Conservation (phyloP, 768 basidiomycete genomes). For the Lentinus tigrinus region DNA sequence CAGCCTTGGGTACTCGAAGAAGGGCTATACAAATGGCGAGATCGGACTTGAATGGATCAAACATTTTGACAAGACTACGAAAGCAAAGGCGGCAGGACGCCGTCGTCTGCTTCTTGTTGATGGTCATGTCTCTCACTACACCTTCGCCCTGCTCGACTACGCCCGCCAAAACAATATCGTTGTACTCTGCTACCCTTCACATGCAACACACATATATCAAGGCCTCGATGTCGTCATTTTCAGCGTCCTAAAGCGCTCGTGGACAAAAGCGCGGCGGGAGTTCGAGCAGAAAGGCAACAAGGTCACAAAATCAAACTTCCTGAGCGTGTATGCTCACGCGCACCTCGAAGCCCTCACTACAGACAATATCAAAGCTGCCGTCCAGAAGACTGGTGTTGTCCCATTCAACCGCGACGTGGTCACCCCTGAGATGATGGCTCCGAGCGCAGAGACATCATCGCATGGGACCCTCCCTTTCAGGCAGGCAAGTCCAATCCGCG, state of each 20-base stretch:
- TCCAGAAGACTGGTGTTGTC: slow-evolving; percentile 38
- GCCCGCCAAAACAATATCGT: slow-evolving; percentile 36
- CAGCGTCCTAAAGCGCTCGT: background rate
- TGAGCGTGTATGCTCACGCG: slow-evolving; percentile 34
- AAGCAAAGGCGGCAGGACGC: slow-evolving; percentile 31
- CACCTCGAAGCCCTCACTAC: slow-evolving; percentile 29
- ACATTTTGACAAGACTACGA: slow-evolving; percentile 40
- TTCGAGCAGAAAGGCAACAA: slow-evolving; percentile 6
- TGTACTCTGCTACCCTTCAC: slow-evolving; percentile 45
- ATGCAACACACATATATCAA: slow-evolving; percentile 40
- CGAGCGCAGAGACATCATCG: slow-evolving; percentile 29
- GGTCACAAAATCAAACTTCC: slow-evolving; percentile 38
- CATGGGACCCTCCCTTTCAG: background rate
- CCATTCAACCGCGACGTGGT: slow-evolving; percentile 38
- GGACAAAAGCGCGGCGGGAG: background rate
- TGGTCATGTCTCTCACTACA: slow-evolving; percentile 47
- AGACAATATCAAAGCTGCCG: slow-evolving; percentile 35
- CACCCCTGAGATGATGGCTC: slow-evolving; percentile 33
- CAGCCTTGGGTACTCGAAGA: slow-evolving; percentile 22
- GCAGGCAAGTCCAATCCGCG: background rate
- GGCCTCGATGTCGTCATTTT: background rate
- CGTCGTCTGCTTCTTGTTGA: slow-evolving; percentile 40
- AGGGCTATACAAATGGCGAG: slow-evolving; percentile 38
- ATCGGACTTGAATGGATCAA: slow-evolving; percentile 39
- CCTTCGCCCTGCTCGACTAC: slow-evolving; percentile 37